Evolutionary conservation across 1,284 basidiomycete genomes (phyloP).

Genomic region (Pisolithus thermaeus): DNA sequence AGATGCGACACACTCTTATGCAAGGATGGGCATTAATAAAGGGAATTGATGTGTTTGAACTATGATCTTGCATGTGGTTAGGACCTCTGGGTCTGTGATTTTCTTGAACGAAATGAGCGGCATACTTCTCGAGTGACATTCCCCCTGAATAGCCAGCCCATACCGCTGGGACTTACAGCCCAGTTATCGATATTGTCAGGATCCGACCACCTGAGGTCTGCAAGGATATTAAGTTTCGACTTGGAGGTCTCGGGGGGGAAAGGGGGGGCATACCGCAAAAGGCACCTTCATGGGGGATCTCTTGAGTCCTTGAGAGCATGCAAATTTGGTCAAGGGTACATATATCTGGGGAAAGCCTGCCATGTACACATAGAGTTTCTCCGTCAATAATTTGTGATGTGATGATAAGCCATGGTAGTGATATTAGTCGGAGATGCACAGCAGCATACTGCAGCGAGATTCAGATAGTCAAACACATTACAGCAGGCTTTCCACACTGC

Average conservation of each 20-base stretch:
- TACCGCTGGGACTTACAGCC: slow-evolving; percentile 92
- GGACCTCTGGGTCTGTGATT: slow-evolving; percentile 1
- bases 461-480: slow-evolving; percentile 91
- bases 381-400: slow-evolving; percentile 87
- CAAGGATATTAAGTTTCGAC: not conserved
- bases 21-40: slow-evolving; percentile 61
- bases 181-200: slow-evolving; percentile 94
- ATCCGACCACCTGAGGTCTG: slow-evolving; percentile 97
- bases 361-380: slow-evolving; percentile 87
- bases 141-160: slow-evolving; percentile 93
- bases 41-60: slow-evolving; percentile 90
- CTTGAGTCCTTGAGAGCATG: slow-evolving; percentile 86
- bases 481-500: slow-evolving; percentile 96
- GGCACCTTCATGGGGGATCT: slow-evolving; percentile 94
- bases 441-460: slow-evolving; percentile 79
- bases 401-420: not conserved
- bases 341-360: slow-evolving; percentile 89
- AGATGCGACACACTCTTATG: slow-evolving; percentile 85
- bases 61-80: slow-evolving; percentile 24
- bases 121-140: slow-evolving; percentile 79
- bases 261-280: slow-evolving; percentile 71
- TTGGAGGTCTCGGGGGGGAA: no score
- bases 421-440: not conserved
- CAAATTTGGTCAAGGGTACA: slow-evolving; percentile 90
- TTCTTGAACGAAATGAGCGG: not conserved